A percentile compares a stretch with the other conserved stretches of the same genome.
Evolutionary conservation across 441 rosid species (phyloP).

Genomic region (Euphorbia schlechtendalii): DNA sequence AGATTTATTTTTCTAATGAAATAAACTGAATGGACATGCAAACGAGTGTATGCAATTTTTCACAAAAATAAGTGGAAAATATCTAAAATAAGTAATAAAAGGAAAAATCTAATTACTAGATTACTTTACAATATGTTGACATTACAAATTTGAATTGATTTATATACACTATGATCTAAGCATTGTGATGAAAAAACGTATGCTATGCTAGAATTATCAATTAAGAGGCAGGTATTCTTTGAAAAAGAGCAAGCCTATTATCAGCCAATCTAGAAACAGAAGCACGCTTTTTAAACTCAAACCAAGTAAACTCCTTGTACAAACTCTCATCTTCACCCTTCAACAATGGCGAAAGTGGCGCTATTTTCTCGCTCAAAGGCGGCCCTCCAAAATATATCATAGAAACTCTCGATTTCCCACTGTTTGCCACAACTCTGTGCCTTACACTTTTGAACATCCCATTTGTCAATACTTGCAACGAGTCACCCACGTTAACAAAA

Average conservation of each 20-base stretch:
- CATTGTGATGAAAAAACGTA: too few species aligned
- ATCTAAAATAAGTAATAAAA: too few species aligned
- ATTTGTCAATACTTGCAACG: constrained; percentile 72
- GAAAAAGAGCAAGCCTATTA: constrained; percentile 55
- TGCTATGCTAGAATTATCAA: too few species aligned
- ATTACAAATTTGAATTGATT: too few species aligned
- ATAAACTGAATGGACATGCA: too few species aligned
- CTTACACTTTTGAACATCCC: constrained; percentile 76
- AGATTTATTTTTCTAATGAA: too few species aligned
- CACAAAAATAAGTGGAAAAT: too few species aligned
- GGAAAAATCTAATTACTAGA: too few species aligned
- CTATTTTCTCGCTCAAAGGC: constrained; percentile 44
- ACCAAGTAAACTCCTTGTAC: constrained; percentile 69
- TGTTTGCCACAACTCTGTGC: constrained; percentile 67
- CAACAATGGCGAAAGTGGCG: constrained; percentile 46
- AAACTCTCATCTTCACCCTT: constrained; percentile 37
- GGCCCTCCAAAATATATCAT: constrained; percentile 83
- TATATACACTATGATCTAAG: too few species aligned
- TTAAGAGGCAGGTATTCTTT: constrained; percentile 25
- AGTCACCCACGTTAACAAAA: constrained; percentile 76
- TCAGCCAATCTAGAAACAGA: constrained; percentile 59
- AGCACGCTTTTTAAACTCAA: constrained; percentile 58
- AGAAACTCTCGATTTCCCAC: constrained; percentile 58
- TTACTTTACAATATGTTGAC: too few species aligned
- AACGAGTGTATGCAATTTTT: too few species aligned